Conservation (phyloP, 805 yeast species). For the Zygotorulaspora chibaensis region DNA sequence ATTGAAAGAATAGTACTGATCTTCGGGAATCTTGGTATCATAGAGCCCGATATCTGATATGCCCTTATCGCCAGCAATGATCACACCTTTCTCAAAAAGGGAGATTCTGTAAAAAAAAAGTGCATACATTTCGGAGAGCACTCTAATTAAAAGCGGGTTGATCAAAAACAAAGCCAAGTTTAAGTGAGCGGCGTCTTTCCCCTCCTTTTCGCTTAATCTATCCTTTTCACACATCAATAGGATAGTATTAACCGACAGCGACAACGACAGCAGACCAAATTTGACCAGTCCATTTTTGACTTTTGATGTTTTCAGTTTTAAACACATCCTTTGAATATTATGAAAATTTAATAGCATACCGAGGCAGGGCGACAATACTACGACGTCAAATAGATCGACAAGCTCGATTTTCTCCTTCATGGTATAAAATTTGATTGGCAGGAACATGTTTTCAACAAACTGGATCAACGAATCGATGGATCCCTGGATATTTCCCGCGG, state of each 20-base stretch:
- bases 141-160: constrained; percentile 22
- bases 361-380: constrained; percentile 20
- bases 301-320: constrained; percentile 5
- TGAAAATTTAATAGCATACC: constrained; percentile 24
- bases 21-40: constrained; percentile 11
- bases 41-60: constrained; percentile 6
- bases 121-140: constrained; percentile 23
- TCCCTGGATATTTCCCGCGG: constrained; percentile 7
- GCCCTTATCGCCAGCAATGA: constrained; percentile 12
- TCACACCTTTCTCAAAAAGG: constrained; percentile 18
- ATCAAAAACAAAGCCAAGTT: constrained; percentile 19
- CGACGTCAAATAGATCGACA: constrained; percentile 24
- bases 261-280: constrained; percentile 16
- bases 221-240: constrained; percentile 15
- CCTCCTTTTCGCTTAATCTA: neutral
- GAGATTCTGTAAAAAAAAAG: constrained; percentile 22
- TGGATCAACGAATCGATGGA: constrained; percentile 11
- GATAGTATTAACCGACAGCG: constrained; percentile 20
- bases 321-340: constrained; percentile 17
- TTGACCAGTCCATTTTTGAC: constrained; percentile 21
- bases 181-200: neutral
- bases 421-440: constrained; percentile 20
- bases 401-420: constrained; percentile 9
- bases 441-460: constrained; percentile 16
- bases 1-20: constrained; percentile 14